Conservation (phyloP, 768 basidiomycete genomes). For the Holtermanniella nyarrowii region DNA sequence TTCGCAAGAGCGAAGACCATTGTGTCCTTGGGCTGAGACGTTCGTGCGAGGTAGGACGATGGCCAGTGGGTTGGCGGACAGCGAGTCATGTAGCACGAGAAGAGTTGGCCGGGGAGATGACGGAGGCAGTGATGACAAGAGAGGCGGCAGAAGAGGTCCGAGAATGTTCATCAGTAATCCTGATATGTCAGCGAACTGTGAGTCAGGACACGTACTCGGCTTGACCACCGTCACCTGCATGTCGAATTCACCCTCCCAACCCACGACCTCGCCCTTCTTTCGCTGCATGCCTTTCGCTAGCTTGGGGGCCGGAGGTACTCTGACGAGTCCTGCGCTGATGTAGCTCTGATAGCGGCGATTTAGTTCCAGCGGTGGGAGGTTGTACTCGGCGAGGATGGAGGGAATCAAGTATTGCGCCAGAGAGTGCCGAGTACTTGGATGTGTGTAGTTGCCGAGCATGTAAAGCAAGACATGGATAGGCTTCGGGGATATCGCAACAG, state of each 20-base stretch:
- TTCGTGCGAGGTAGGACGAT: not conserved
- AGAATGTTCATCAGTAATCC: constrained; percentile 10
- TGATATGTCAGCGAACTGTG: not conserved
- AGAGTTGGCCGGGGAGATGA: constrained; percentile 1
- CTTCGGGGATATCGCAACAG: not conserved
- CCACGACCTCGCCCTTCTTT: not conserved
- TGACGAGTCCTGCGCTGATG: not conserved
- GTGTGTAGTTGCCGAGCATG: constrained; percentile 12
- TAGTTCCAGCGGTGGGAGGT: not conserved
- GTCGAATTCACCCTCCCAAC: not conserved
- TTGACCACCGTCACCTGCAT: constrained; percentile 9
- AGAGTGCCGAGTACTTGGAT: constrained; percentile 9
- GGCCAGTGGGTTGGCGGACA: constrained; percentile 1
- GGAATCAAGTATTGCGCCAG: constrained; percentile 10
- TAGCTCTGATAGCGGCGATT: not conserved
- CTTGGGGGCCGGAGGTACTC: not conserved
- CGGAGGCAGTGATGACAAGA: constrained; percentile 1
- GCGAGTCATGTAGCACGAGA: constrained; percentile 11
- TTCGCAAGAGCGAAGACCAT: constrained; percentile 12
- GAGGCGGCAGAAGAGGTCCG: constrained; percentile 9
- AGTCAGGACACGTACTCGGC: constrained; percentile 3
- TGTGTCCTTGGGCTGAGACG: constrained; percentile 10
- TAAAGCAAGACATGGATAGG: constrained; percentile 7
- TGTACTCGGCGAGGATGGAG: constrained; percentile 1
- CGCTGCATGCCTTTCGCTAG: not conserved